A percentile compares a stretch with the other conserved stretches of the same genome.
These are phyloP conservation scores for Limnomonas spitsbergensis DNA, from an alignment of 139 green algal genomes.

Conservation along the genomic window DNA sequence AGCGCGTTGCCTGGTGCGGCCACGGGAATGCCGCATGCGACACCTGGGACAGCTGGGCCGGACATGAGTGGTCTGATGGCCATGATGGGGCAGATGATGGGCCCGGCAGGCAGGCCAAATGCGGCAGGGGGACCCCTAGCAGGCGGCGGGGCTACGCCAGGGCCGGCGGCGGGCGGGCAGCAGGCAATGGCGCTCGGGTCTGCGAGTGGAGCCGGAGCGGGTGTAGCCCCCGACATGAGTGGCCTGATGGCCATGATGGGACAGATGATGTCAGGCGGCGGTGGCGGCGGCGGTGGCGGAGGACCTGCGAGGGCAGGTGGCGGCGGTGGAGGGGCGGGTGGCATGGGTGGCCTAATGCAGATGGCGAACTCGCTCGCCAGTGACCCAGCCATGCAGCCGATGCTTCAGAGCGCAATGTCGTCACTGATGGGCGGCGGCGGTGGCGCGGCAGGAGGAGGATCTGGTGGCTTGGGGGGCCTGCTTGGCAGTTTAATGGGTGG, in stretches of 20 bases:
- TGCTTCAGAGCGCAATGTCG: conserved; percentile 23
- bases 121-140: not conserved
- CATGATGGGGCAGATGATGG: conserved; percentile 39
- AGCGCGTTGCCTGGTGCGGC: too few species aligned
- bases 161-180: too few species aligned
- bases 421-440: conserved; percentile 19
- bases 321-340: conserved; percentile 20
- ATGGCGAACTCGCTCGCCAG: conserved; percentile 36
- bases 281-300: not conserved
- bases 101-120: not conserved
- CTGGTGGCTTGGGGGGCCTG: conserved; percentile 14
- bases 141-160: too few species aligned
- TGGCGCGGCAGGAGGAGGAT: conserved; percentile 22
- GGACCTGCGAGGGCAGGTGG: not conserved
- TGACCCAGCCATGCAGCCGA: conserved; percentile 47
- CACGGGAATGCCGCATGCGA: too few species aligned
- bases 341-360: conserved; percentile 42
- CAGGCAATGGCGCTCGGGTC: too few species aligned
- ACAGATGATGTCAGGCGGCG: conserved; percentile 18
- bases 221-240: not conserved
- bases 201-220: not conserved
- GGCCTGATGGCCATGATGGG: conserved; percentile 43
- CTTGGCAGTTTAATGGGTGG: conserved; percentile 30
- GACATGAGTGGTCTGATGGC: conserved; percentile 29
- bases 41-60: too few species aligned